Percentiles rank a stretch among this genome's conserved stretches.
These are phyloP conservation scores for Clarireedia paspali DNA, from an alignment of 2,329 filamentous ascomycete species.

Conservation along the genomic window DNA sequence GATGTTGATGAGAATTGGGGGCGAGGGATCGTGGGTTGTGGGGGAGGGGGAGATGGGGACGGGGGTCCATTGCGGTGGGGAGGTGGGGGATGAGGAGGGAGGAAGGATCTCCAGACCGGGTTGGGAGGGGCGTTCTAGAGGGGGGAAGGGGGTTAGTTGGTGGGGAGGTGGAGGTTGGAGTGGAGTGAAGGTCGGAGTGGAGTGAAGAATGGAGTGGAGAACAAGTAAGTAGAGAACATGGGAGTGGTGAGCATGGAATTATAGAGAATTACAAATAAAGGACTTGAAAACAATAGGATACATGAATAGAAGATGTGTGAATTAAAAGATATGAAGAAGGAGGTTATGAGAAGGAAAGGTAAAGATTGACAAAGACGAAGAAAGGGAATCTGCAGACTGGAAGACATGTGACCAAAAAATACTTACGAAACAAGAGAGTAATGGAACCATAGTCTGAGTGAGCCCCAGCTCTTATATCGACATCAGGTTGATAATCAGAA, in stretches of 20 bases:
- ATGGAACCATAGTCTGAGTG: conserved; percentile 74
- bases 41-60: conserved; percentile 59
- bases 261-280: too few species aligned
- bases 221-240: too few species aligned
- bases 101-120: conserved; percentile 79
- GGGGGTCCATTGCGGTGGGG: conserved; percentile 44
- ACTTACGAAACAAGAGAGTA: conserved; percentile 63
- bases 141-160: not conserved
- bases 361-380: too few species aligned
- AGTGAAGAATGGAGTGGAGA: not conserved
- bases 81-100: conserved; percentile 32
- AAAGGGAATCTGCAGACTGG: too few species aligned
- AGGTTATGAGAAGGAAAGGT: too few species aligned
- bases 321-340: too few species aligned
- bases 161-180: not conserved
- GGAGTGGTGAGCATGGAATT: too few species aligned
- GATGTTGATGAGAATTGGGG: conserved; percentile 49
- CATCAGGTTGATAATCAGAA: conserved; percentile 37
- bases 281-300: too few species aligned
- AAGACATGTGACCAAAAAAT: too few species aligned
- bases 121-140: conserved; percentile 61
- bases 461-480: conserved; percentile 78
- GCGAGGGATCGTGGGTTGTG: conserved; percentile 41
- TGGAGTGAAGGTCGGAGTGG: not conserved
- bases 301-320: too few species aligned